Conservation (phyloP, 1,139 yeast species). For the Pichia sp. region DNA sequence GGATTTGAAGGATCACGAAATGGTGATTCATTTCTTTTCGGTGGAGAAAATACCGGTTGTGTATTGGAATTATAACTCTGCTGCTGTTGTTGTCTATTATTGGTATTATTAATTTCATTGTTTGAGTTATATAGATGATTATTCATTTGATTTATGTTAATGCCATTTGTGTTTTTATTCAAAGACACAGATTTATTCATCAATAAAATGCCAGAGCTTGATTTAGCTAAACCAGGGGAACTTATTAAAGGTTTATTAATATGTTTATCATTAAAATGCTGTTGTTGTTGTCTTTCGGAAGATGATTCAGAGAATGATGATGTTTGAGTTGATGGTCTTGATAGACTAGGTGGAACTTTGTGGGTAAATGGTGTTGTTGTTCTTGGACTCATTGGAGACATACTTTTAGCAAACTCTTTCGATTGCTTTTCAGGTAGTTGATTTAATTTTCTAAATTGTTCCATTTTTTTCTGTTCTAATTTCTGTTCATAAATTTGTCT, state of each 20-base stretch:
- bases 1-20: constrained; percentile 27
- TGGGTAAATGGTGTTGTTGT: constrained; percentile 5
- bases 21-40: constrained; percentile 26
- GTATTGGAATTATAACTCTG: not conserved
- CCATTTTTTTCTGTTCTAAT: constrained; percentile 13
- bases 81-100: not conserved
- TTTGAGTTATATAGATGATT: not conserved
- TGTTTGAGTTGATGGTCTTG: not conserved
- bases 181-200: no score
- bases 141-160: no score
- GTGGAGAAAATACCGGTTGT: constrained; percentile 14
- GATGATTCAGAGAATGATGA: not conserved
- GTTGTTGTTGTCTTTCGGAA: not conserved
- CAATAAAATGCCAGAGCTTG: not conserved
- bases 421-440: not conserved
- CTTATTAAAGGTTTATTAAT: not conserved
- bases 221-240: not conserved
- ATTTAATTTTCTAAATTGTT: constrained; percentile 8
- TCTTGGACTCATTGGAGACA: constrained; percentile 16
- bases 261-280: not conserved
- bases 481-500: constrained; percentile 8
- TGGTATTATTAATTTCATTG: not conserved
- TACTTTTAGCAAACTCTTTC: constrained; percentile 7
- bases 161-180: not conserved
- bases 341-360: not conserved